phyloP scores from a whole-genome alignment of 768 basidiomycete genomes.

The Hypholoma sublateritium region DNA sequence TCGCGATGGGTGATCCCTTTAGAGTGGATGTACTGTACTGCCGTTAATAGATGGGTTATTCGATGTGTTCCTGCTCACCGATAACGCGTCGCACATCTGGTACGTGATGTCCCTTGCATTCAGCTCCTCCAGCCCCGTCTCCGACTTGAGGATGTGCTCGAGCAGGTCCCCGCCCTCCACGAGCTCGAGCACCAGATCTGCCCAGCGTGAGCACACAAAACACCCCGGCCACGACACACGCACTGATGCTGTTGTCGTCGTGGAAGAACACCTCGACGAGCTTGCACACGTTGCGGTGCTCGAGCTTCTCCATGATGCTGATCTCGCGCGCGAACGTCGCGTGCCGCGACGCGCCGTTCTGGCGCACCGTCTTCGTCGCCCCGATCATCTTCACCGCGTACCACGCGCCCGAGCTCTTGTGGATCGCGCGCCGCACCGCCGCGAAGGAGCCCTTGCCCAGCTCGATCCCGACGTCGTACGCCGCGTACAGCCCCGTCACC shows the following conservation, averaged over 20 bases:
- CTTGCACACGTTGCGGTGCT: conserved; percentile 82
- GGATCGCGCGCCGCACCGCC: conserved; percentile 81
- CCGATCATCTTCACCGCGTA: conserved; percentile 90
- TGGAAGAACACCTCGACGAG: conserved; percentile 78
- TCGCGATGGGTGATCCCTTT: conserved; percentile 90
- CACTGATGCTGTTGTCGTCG: conserved; percentile 58
- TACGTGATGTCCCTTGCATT: conserved; percentile 69
- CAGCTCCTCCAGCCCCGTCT: conserved; percentile 63
- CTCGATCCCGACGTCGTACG: conserved; percentile 66
- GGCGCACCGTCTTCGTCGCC: conserved; percentile 38
- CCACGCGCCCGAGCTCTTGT: conserved; percentile 67
- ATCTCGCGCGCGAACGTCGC: conserved; percentile 67
- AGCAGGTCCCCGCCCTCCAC: conserved; percentile 89
- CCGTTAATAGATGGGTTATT: not conserved
- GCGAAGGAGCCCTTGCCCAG: conserved; percentile 93
- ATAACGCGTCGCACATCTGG: conserved; percentile 80
- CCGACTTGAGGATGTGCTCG: conserved; percentile 65
- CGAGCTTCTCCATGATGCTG: conserved; percentile 70
- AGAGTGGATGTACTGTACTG: conserved; percentile 59
- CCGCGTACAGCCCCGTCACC: conserved; percentile 54
- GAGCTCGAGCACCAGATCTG: conserved; percentile 82
- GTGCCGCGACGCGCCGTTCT: conserved; percentile 24
- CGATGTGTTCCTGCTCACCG: conserved; percentile 40
- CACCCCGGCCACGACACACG: conserved; percentile 14
- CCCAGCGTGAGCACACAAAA: not conserved